These are phyloP conservation scores for Rhizopus stolonifer DNA, from an alignment of 371 early-diverging fungal genomes.

Conservation along the genomic window DNA sequence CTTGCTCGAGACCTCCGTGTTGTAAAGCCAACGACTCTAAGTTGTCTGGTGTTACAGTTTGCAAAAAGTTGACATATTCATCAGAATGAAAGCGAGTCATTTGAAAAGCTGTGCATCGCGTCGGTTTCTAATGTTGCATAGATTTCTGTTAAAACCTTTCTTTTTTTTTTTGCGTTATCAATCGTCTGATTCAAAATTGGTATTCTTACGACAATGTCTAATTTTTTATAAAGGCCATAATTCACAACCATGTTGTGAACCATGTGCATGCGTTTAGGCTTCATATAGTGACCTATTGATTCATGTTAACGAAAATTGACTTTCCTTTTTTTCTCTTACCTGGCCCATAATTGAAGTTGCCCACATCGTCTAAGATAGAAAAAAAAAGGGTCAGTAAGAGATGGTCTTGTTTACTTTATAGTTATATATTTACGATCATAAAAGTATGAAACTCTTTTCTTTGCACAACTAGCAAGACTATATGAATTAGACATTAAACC, in stretches of 20 bases:
- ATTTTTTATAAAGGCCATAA: conserved; percentile 94
- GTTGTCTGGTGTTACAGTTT: conserved; percentile 93
- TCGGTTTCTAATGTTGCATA: conserved; percentile 62
- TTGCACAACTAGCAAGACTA: conserved; percentile 51
- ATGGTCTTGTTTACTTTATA: neutral
- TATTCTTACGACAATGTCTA: conserved; percentile 79
- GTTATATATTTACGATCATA: conserved; percentile 63
- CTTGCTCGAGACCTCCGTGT: conserved; percentile 60
- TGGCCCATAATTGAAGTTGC: conserved; percentile 87
- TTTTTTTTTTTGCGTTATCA: neutral
- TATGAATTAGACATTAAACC: conserved; percentile 43
- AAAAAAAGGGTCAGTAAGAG: neutral
- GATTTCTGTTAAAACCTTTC: neutral
- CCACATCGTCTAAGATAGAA: conserved; percentile 68
- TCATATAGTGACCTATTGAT: conserved; percentile 93
- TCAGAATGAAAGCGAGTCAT: conserved; percentile 99
- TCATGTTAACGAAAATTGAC: neutral
- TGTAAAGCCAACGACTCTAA: conserved; percentile 79
- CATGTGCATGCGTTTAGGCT: conserved; percentile 98
- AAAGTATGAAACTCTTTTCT: conserved; percentile 75
- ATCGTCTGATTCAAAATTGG: neutral
- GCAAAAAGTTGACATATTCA: conserved; percentile 98
- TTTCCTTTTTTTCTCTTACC: conserved; percentile 34
- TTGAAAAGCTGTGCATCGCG: conserved; percentile 88
- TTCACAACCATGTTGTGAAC: conserved; percentile 96